A percentile compares a stretch with the other conserved stretches of the same genome.
Conservation (phyloP, 2,329 filamentous ascomycete genomes). For the Onygenales sp. region DNA sequence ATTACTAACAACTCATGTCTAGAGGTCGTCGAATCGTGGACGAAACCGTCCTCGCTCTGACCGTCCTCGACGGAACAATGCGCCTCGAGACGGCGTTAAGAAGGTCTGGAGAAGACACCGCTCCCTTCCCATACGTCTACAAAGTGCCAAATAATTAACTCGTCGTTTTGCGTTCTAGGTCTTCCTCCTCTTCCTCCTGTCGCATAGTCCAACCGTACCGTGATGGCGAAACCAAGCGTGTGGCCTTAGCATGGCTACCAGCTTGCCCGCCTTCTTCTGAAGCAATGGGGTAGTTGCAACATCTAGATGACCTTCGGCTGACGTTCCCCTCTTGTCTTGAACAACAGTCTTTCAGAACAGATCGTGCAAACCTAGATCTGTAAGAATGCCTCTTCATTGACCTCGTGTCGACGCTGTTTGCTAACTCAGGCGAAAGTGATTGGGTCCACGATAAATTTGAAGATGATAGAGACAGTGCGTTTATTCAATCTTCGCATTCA, state of each 20-base stretch:
- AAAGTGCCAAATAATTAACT: conserved; percentile 12
- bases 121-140: conserved; percentile 2
- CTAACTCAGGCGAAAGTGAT: conserved; percentile 47
- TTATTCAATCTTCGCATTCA: conserved; percentile 7
- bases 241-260: conserved; percentile 4
- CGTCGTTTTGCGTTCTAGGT: conserved; percentile 21
- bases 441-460: conserved; percentile 93
- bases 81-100: conserved; percentile 77
- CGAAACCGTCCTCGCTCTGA: conserved; percentile 21
- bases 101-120: conserved; percentile 51
- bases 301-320: conserved; percentile 33
- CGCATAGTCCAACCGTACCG: conserved; percentile 24
- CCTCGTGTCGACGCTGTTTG: not conserved
- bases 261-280: not conserved
- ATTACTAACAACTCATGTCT: not conserved
- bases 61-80: conserved; percentile 37
- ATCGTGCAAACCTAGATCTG: conserved; percentile 38
- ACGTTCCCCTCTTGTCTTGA: conserved; percentile 27
- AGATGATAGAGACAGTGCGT: conserved; percentile 51
- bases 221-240: conserved; percentile 24
- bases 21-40: conserved; percentile 21
- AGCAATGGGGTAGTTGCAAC: conserved; percentile 12
- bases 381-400: conserved; percentile 15
- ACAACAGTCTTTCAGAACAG: conserved; percentile 37
- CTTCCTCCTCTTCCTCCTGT: conserved; percentile 35